Evolutionary conservation across 352 stramenopile species (phyloP), one percentile per base, ranked within the genome.

Genomic region (Globisporangium echinulatum): DNA sequence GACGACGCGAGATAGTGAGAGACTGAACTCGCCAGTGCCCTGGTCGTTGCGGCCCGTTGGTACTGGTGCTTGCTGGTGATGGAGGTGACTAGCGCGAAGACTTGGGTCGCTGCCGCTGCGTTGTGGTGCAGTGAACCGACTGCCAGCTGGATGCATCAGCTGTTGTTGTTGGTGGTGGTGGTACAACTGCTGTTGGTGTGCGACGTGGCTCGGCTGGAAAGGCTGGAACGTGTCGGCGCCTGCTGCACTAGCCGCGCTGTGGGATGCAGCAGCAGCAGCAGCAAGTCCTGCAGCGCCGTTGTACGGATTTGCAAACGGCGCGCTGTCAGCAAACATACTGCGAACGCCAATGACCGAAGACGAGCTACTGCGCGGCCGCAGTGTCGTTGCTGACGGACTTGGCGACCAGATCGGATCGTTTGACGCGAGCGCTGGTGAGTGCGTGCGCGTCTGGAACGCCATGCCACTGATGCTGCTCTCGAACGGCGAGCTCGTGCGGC

Each of bases 1-100:
- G 3, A 66, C 67, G 33, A 96, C 84, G 42, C 80, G 78, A 3
- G 88, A 77, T 25, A 96, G 85, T 15, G 70, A 84, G 51, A 96
- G 67, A 38, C 72, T 88, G 65, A 87, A 96, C 61, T 92, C 85
- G 5, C 79, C 81, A 8, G 67, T 79, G 39, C 77, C 81, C 54
- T 83, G 75, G 62, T 89, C 79, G 17, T 88, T 79, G 36, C 82
- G 82, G 8, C 82, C 77, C 42, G 39, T 33, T 51, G 50, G 19
- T 54, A 56, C 68, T 66, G 46, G 70, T 64, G 49, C 47, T 67
- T 70, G 60, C 58, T 69, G 36, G 42, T 33, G 19, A 44, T 54
- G 70, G 13, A 14, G n/a, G 40, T 39, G 40, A 33, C 40, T 55
- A 36, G 54, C 47, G 15, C 63, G 63, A 17, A 71, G 64, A 49